Conservation (phyloP, 225 moss, liverwort and hornwort species). For the Bryum argenteum region DNA sequence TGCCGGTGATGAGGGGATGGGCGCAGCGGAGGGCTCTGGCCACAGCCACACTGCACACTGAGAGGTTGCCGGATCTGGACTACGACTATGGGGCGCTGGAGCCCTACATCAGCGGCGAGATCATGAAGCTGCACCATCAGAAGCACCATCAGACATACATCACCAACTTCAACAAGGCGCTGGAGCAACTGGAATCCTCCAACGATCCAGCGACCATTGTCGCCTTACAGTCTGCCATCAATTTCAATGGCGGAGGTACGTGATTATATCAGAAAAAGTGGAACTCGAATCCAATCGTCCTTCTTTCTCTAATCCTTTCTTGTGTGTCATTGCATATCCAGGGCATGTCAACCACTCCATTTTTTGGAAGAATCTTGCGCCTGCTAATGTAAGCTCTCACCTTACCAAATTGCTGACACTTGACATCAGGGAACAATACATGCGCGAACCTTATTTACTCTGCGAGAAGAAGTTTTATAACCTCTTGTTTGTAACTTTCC, state of each 20-base stretch:
- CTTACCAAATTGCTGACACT: too few relatives aligned
- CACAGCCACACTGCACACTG: slow-evolving; percentile 46
- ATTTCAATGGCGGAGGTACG: slow-evolving; percentile 93
- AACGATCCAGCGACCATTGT: slow-evolving; percentile 60
- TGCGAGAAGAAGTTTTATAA: not conserved
- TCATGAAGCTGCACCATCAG: slow-evolving; percentile 94
- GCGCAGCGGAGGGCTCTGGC: slow-evolving; percentile 56
- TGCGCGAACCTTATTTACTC: too few relatives aligned
- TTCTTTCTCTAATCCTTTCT: slow-evolving; percentile 8
- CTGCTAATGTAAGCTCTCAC: slow-evolving; percentile 57
- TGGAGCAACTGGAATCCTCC: slow-evolving; percentile 68
- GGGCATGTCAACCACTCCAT: slow-evolving; percentile 93
- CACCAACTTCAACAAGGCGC: slow-evolving; percentile 88
- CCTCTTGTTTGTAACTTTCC: not conserved
- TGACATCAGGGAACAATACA: too few relatives aligned
- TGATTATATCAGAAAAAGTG: not conserved
- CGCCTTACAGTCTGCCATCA: slow-evolving; percentile 71
- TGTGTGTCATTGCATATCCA: slow-evolving; percentile 33
- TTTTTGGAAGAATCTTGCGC: slow-evolving; percentile 95
- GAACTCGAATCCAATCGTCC: not conserved
- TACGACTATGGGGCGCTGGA: slow-evolving; percentile 90
- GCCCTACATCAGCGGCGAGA: slow-evolving; percentile 83
- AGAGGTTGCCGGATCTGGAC: slow-evolving; percentile 77
- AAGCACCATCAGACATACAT: slow-evolving; percentile 99
- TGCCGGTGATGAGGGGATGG: slow-evolving; percentile 32